Conservation (phyloP, 768 basidiomycete species). For the Cystofilobasidium capitatum region DNA sequence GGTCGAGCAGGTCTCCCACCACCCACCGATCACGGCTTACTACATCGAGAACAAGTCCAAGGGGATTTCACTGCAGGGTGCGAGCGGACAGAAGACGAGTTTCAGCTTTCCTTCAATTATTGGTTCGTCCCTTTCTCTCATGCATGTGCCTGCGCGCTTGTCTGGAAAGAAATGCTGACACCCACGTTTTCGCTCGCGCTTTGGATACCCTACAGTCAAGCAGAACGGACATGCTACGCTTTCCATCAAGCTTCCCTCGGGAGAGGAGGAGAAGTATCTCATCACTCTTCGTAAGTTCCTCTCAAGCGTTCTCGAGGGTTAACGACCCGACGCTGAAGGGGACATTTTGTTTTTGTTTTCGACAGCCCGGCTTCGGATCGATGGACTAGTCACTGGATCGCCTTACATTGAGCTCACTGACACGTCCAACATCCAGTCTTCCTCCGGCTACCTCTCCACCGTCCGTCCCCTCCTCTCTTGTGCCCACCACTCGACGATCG, state of each 20-base stretch:
- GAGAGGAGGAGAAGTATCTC: no score
- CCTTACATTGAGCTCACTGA: constrained; percentile 68
- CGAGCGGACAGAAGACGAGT: constrained; percentile 77
- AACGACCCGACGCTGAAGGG: no score
- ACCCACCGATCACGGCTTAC: constrained; percentile 47
- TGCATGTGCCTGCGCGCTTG: no score
- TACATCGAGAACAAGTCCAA: constrained; percentile 71
- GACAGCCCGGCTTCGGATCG: constrained; percentile 56
- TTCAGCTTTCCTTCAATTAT: constrained; percentile 59
- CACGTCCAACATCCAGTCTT: constrained; percentile 62
- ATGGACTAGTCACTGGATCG: constrained; percentile 47
- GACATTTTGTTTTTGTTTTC: neutral
- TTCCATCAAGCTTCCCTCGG: no score
- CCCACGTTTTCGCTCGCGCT: no score
- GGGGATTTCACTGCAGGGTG: constrained; percentile 67
- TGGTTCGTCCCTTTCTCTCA: no score
- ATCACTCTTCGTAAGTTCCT: no score
- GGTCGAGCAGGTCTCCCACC: constrained; percentile 85
- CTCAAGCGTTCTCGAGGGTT: no score
- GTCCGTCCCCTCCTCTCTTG: constrained; percentile 37
- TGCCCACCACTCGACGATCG: constrained; percentile 2
- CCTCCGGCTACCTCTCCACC: constrained; percentile 52
- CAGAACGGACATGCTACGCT: neutral
- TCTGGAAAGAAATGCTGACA: no score
- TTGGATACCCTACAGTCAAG: no score